A percentile compares a stretch with the other conserved stretches of the same genome.
Evolutionary conservation across 1,284 basidiomycete genomes (phyloP).

Genomic region (Bothia castanella): DNA sequence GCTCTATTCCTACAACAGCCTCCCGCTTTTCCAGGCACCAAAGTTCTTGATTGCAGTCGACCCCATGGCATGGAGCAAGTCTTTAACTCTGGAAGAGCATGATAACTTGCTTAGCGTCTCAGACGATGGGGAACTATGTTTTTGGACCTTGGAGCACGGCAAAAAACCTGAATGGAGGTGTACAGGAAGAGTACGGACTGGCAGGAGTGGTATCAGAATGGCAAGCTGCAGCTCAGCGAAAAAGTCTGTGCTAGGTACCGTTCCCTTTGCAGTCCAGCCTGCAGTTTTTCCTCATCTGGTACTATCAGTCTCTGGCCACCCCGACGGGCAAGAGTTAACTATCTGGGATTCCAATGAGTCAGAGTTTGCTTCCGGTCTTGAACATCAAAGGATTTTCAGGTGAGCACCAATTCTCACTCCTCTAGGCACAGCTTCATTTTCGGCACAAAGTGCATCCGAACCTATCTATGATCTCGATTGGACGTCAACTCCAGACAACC

Average conservation of each 20-base stretch:
- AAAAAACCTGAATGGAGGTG: conserved; percentile 51
- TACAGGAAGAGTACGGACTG: conserved; percentile 74
- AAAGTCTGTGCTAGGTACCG: conserved; percentile 74
- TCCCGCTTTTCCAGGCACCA: conserved; percentile 50
- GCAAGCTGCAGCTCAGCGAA: conserved; percentile 85
- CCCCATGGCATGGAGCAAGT: conserved; percentile 81
- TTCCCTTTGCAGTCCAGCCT: conserved; percentile 3
- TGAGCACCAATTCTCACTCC: conserved; percentile 31
- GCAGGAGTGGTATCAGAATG: conserved; percentile 56
- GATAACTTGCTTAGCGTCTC: conserved; percentile 80
- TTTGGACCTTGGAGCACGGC: conserved; percentile 69
- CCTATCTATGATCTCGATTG: conserved; percentile 81
- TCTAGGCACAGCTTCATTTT: background rate
- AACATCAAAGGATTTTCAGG: conserved; percentile 64
- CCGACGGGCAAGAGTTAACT: conserved; percentile 71
- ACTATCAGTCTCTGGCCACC: conserved; percentile 49
- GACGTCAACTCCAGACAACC: conserved; percentile 85
- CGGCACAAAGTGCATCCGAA: conserved; percentile 37
- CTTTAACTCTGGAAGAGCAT: conserved; percentile 45
- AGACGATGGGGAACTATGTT: conserved; percentile 68
- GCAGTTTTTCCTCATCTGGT: conserved; percentile 8
- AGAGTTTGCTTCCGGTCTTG: conserved; percentile 89
- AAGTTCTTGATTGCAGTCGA: conserved; percentile 75
- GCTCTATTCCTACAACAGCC: conserved; percentile 42
- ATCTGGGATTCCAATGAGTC: conserved; percentile 94